Evolutionary conservation across 2,329 filamentous ascomycete species (phyloP).

Genomic region (Trichocomaceae sp.): DNA sequence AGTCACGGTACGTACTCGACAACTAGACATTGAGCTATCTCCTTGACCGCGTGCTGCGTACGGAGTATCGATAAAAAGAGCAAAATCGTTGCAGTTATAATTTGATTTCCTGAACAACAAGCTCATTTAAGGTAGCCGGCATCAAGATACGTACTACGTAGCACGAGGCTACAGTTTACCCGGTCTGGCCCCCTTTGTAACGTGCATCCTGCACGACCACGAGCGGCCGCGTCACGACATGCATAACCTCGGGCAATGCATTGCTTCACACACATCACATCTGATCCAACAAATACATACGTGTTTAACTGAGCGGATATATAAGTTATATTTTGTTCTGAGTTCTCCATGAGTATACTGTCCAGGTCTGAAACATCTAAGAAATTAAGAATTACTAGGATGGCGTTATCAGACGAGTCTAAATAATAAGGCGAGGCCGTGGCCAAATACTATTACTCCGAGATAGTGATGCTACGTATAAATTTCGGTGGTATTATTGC

Average conservation of each 20-base stretch:
- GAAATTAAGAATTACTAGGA: too few relatives aligned
- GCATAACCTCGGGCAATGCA: not conserved
- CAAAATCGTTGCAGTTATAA: too few relatives aligned
- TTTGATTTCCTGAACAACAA: not conserved
- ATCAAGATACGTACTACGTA: too few relatives aligned
- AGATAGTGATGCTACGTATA: not conserved
- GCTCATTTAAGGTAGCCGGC: not conserved
- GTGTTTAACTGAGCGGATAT: too few relatives aligned
- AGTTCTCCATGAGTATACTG: not conserved
- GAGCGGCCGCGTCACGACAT: slow-evolving; percentile 4
- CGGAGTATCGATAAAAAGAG: too few relatives aligned
- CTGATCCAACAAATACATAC: not conserved
- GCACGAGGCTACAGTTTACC: too few relatives aligned
- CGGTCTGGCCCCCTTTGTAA: not conserved
- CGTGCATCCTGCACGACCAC: not conserved
- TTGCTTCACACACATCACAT: not conserved
- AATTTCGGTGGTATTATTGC: not conserved
- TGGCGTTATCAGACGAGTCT: too few relatives aligned
- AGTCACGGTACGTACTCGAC: not conserved
- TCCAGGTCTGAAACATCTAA: not conserved
- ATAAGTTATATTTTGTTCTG: too few relatives aligned
- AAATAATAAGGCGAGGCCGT: not conserved
- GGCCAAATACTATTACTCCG: too few relatives aligned
- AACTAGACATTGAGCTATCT: too few relatives aligned
- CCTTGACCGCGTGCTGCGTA: too few relatives aligned